Evolutionary conservation across 1,284 basidiomycete species (phyloP), one percentile per base, ranked within the genome.

Genomic region (Naganishia albida): DNA sequence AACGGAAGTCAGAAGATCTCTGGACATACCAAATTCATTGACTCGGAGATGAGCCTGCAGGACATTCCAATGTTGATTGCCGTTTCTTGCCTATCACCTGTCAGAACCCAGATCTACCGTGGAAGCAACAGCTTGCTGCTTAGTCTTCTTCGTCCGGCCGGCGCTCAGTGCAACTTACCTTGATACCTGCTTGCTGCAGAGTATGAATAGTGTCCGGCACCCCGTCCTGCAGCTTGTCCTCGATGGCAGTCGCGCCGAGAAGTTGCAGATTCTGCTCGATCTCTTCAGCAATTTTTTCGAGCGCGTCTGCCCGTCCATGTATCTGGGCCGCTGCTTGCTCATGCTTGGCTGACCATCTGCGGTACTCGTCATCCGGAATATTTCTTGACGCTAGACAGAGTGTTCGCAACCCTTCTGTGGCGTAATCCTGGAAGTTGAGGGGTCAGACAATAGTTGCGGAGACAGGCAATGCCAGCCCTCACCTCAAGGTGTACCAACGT

Each of bases 41-140:
- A 93, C 80, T 99, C 96, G 2, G 93, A 93, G 67, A 99, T 98
- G 69, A 99, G 80, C 67, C 93, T 86, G 81, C 95, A 99, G 1
- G 92, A 94, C 83, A 99, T 87, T 56, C 96, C 96, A 70, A 99
- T 99, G 74, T 99, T 99, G 81, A 99, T 98, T 15, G 96, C 96
- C 1, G 96, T 99, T 80, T 99, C 96, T 81, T 99, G 95, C 68
- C 95, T 83, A 79, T 99, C 96, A 1, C 96, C 96, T 1, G 96
- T 99, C 55, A 99, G 81, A 12, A 99, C 93, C 96, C 96, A 99
- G 42, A 99, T 88, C 87, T 89, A 16, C 12, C 10, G 18, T 26
- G 68, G 51, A 28, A 56, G 40, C 64, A 63, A 51, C 16, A 30
- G 40, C 70, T 44, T 67, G 60, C 26, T 23, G 38, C 43, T 25